Evolutionary conservation across 768 basidiomycete species (phyloP).

Genomic region (Naematelia aurantialba): DNA sequence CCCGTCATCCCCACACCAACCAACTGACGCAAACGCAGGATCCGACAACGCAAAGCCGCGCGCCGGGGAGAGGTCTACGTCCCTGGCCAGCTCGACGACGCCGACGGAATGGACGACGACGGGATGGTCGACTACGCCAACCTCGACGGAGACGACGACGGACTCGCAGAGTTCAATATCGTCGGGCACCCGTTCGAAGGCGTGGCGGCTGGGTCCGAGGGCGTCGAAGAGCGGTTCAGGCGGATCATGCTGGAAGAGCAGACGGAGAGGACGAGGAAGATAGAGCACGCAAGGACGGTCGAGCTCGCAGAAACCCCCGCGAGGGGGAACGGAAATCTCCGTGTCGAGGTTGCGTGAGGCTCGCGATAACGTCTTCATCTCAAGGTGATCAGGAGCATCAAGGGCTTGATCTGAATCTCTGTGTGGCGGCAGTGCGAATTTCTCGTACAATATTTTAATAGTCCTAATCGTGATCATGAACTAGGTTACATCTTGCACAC

Average conservation of each 20-base stretch:
- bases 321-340: not conserved
- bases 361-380: too few relatives aligned
- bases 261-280: not conserved
- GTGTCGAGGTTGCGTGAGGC: not conserved
- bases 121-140: not conserved
- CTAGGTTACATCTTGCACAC: too few relatives aligned
- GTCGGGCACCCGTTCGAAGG: not conserved
- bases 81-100: constrained; percentile 1
- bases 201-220: not conserved
- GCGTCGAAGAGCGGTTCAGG: not conserved
- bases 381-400: too few relatives aligned
- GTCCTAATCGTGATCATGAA: too few relatives aligned
- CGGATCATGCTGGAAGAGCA: constrained; percentile 4
- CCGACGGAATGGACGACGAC: not conserved
- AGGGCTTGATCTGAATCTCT: too few relatives aligned
- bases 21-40: constrained; percentile 15
- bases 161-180: not conserved
- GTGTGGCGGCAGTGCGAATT: too few relatives aligned
- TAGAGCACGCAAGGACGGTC: not conserved
- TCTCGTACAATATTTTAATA: too few relatives aligned
- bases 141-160: not conserved
- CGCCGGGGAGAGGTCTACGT: constrained; percentile 26
- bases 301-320: not conserved
- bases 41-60: constrained; percentile 34
- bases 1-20: too few relatives aligned